Evolutionary conservation across 768 basidiomycete species (phyloP).

Genomic region (Candolleomyces aberdarensis): DNA sequence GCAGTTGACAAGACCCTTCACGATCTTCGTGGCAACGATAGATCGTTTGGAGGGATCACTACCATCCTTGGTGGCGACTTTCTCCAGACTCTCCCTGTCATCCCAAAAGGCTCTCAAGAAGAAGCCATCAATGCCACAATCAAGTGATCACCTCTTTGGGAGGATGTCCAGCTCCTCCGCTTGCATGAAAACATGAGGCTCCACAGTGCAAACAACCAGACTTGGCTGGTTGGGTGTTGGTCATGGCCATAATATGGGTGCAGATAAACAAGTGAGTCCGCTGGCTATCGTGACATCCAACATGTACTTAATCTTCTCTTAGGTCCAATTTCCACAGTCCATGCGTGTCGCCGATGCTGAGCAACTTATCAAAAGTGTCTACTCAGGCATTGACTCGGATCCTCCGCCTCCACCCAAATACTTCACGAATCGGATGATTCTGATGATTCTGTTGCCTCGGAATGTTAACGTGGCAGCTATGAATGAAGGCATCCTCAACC

Average conservation of each 20-base stretch:
- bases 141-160: slow-evolving; percentile 9
- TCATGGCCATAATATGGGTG: too few relatives aligned
- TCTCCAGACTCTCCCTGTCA: slow-evolving; percentile 43
- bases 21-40: slow-evolving; percentile 23
- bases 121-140: slow-evolving; percentile 21
- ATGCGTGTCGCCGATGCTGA: background rate
- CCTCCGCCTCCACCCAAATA: slow-evolving; percentile 18
- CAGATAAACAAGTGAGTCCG: too few relatives aligned
- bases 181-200: slow-evolving; percentile 39
- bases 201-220: too few relatives aligned
- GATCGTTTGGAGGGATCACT: slow-evolving; percentile 38
- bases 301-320: too few relatives aligned
- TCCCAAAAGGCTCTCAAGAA: slow-evolving; percentile 26
- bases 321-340: too few relatives aligned
- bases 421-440: slow-evolving; percentile 29
- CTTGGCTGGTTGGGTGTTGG: slow-evolving; percentile 39
- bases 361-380: slow-evolving; percentile 4
- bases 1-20: slow-evolving; percentile 34
- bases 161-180: slow-evolving; percentile 10
- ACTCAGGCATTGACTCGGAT: background rate
- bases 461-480: slow-evolving; percentile 32
- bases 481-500: slow-evolving; percentile 21
- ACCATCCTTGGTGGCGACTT: slow-evolving; percentile 45
- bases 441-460: slow-evolving; percentile 31
- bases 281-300: too few relatives aligned